Evolutionary conservation across 2,329 filamentous ascomycete species (phyloP).

Genomic region (Pseudogymnoascus pannorum): DNA sequence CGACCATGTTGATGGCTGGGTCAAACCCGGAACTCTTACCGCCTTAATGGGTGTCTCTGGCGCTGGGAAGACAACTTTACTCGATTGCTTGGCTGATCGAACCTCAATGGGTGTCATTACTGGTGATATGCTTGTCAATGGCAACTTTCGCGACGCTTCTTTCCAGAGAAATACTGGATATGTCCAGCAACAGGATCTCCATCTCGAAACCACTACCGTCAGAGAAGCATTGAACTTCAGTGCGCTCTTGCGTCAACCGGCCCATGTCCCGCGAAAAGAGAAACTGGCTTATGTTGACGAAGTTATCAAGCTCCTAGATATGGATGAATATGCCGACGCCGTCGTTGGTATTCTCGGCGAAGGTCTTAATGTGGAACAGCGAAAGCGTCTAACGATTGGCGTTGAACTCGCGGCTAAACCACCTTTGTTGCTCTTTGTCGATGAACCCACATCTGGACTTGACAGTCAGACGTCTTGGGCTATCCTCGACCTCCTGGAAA

Average conservation of each 20-base stretch:
- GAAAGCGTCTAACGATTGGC: conserved; percentile 56
- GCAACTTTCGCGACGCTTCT: conserved; percentile 62
- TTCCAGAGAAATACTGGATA: conserved; percentile 75
- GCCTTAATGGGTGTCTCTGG: conserved; percentile 56
- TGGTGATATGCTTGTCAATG: conserved; percentile 68
- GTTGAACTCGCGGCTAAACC: conserved; percentile 51
- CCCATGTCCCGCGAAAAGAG: conserved; percentile 60
- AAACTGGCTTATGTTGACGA: conserved; percentile 85
- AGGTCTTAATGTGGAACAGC: conserved; percentile 54
- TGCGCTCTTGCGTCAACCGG: conserved; percentile 77
- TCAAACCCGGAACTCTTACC: conserved; percentile 62
- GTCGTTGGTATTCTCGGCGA: conserved; percentile 57
- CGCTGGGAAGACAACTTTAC: conserved; percentile 79
- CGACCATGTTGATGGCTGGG: conserved; percentile 74
- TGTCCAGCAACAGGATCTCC: conserved; percentile 86
- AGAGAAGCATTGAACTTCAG: conserved; percentile 83
- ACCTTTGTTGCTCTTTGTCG: conserved; percentile 52
- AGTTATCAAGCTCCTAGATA: conserved; percentile 55
- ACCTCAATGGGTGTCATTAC: conserved; percentile 83
- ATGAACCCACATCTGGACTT: conserved; percentile 55
- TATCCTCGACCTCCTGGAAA: conserved; percentile 54
- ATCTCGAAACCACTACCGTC: conserved; percentile 74
- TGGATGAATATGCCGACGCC: conserved; percentile 59
- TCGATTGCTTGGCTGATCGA: conserved; percentile 77
- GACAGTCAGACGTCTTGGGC: conserved; percentile 58